Percentiles rank a stretch among this genome's conserved stretches.
Conservation (phyloP, 1,284 basidiomycete species). For the Ganoderma multipileum region DNA sequence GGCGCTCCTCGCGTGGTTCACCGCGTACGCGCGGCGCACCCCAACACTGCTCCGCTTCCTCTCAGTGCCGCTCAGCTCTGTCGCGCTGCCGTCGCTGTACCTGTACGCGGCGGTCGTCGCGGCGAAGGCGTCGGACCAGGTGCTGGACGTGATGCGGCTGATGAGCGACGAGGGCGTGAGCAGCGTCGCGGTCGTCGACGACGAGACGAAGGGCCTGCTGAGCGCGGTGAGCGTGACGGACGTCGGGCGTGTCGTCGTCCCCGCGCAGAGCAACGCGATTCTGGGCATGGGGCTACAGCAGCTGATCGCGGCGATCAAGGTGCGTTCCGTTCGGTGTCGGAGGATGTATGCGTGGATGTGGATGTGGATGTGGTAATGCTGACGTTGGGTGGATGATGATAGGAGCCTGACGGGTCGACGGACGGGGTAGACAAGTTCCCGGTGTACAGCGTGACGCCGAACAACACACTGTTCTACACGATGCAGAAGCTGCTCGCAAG, state of each 20-base stretch:
- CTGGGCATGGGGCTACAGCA: conserved; percentile 67
- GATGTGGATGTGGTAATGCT: neutral
- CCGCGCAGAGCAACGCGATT: conserved; percentile 77
- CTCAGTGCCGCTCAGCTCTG: conserved; percentile 58
- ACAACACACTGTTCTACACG: conserved; percentile 66
- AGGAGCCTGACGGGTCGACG: conserved; percentile 72
- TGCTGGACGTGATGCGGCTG: conserved; percentile 78
- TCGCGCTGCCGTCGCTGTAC: conserved; percentile 71
- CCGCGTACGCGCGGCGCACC: conserved; percentile 52
- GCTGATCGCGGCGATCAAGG: conserved; percentile 75
- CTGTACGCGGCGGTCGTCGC: conserved; percentile 67
- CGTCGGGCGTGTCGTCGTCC: conserved; percentile 78
- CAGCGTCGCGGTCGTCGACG: conserved; percentile 76
- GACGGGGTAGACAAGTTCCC: conserved; percentile 80
- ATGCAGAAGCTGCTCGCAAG: conserved; percentile 82
- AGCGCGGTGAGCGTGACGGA: conserved; percentile 83
- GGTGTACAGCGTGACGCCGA: conserved; percentile 77
- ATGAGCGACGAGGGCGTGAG: conserved; percentile 86
- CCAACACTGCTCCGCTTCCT: conserved; percentile 60
- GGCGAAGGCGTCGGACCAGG: conserved; percentile 58
- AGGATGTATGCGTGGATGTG: neutral
- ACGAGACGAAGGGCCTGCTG: conserved; percentile 62
- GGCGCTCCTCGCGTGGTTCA: conserved; percentile 67
- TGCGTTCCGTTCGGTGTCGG: conserved; percentile 31
- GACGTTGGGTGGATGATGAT: neutral